phyloP scores from a whole-genome alignment of 495 filamentous ascomycete genomes.

The Bacidia gigantensis region DNA sequence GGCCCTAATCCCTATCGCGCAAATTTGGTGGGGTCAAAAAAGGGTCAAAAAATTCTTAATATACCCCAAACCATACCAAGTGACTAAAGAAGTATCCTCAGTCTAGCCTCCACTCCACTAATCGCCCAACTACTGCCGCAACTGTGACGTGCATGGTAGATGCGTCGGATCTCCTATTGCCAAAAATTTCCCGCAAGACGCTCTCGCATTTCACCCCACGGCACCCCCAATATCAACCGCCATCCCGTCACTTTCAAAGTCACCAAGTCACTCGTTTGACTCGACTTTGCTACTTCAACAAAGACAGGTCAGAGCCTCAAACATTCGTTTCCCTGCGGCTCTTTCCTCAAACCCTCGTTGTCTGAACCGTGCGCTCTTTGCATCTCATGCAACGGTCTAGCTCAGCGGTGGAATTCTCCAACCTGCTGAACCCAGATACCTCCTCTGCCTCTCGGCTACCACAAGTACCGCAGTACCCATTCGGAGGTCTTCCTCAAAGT shows the following conservation, averaged over 20 bases:
- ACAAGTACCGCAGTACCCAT: conserved; percentile 4
- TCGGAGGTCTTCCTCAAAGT: conserved; percentile 20
- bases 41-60: background rate
- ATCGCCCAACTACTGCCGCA: background rate
- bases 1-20: background rate
- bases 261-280: background rate
- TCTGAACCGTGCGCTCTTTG: background rate
- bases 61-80: background rate
- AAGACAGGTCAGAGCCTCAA: background rate
- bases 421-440: conserved; percentile 55
- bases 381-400: conserved; percentile 61
- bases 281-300: background rate
- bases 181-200: background rate
- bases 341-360: background rate
- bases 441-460: conserved; percentile 8
- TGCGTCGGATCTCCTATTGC: background rate
- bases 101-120: background rate
- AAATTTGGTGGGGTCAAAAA: background rate
- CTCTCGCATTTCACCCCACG: background rate
- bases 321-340: background rate
- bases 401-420: conserved; percentile 62
- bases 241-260: background rate
- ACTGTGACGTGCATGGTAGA: conserved; percentile 1
- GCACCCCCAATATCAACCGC: background rate
- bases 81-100: too few species aligned